Conservation (phyloP, 2,329 filamentous ascomycete genomes). For the Teratosphaeria epicoccoides region DNA sequence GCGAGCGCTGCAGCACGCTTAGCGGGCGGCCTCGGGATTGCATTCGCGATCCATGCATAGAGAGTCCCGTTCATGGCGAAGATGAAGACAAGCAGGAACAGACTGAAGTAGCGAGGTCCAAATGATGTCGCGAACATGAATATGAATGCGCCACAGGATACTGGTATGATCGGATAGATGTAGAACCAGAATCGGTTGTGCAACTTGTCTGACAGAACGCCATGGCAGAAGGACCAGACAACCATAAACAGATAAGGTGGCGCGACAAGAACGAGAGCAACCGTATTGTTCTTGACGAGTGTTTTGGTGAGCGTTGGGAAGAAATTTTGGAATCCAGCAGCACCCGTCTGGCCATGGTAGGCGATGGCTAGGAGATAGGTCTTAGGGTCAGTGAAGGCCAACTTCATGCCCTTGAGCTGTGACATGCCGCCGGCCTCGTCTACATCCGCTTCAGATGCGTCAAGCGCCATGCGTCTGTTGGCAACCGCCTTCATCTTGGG, state of each 20-base stretch:
- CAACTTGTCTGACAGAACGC: constrained; percentile 34
- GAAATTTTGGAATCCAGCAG: constrained; percentile 47
- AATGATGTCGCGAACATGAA: constrained; percentile 45
- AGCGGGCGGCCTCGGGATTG: constrained; percentile 62
- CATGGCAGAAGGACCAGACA: constrained; percentile 36
- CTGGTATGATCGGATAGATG: constrained; percentile 42
- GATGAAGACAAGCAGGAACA: constrained; percentile 47
- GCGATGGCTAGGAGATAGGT: constrained; percentile 39
- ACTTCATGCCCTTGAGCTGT: constrained; percentile 40
- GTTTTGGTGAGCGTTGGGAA: constrained; percentile 42
- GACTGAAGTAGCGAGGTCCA: constrained; percentile 42
- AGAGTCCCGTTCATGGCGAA: constrained; percentile 46
- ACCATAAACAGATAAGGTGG: constrained; percentile 47
- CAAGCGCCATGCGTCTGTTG: constrained; percentile 40
- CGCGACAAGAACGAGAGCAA: constrained; percentile 41
- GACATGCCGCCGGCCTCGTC: constrained; percentile 39
- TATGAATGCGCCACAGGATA: constrained; percentile 41
- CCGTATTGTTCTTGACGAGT: constrained; percentile 30
- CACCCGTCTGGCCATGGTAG: constrained; percentile 38
- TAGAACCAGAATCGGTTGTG: constrained; percentile 44
- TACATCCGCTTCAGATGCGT: constrained; percentile 40
- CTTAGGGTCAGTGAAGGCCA: constrained; percentile 42
- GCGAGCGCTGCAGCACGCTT: constrained; percentile 65
- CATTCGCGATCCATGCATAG: constrained; percentile 69
- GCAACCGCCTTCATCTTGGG: constrained; percentile 39